A percentile compares a stretch with the other conserved stretches of the same genome.
Evolutionary conservation across 1,284 basidiomycete genomes (phyloP).

Genomic region (Phaffia rhodozyma): DNA sequence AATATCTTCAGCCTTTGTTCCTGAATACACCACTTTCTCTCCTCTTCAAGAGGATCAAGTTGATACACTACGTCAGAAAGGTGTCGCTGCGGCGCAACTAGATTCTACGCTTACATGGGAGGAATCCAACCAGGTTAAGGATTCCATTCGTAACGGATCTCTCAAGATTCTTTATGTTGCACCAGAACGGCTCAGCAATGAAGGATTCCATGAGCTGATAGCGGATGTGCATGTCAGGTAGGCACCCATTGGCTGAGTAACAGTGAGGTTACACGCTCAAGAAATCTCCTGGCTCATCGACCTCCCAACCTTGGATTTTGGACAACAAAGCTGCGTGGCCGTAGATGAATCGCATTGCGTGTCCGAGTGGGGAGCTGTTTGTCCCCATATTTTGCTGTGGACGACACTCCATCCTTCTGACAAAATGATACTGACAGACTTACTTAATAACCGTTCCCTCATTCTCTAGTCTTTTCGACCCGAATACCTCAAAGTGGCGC

Average conservation of each 20-base stretch:
- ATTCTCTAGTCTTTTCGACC: conserved; percentile 14
- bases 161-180: conserved; percentile 16
- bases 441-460: conserved; percentile 21
- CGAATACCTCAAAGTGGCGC: conserved; percentile 24
- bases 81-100: conserved; percentile 20
- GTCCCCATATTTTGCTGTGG: neutral
- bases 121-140: conserved; percentile 20
- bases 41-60: neutral
- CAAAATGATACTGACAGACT: conserved; percentile 32
- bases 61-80: conserved; percentile 21
- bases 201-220: conserved; percentile 23
- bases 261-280: conserved; percentile 18
- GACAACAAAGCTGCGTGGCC: conserved; percentile 8
- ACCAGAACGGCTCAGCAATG: conserved; percentile 24
- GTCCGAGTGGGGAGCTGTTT: conserved; percentile 33
- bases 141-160: neutral
- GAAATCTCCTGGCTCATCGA: conserved; percentile 13
- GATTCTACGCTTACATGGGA: conserved; percentile 25
- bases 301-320: too few relatives aligned
- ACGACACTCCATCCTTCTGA: conserved; percentile 23
- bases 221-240: conserved; percentile 22
- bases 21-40: neutral
- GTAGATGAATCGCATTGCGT: conserved; percentile 35
- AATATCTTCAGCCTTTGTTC: neutral
- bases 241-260: conserved; percentile 31